phyloP scores from a whole-genome alignment of 345 rosid genomes.

The Lagerstroemia speciosa region DNA sequence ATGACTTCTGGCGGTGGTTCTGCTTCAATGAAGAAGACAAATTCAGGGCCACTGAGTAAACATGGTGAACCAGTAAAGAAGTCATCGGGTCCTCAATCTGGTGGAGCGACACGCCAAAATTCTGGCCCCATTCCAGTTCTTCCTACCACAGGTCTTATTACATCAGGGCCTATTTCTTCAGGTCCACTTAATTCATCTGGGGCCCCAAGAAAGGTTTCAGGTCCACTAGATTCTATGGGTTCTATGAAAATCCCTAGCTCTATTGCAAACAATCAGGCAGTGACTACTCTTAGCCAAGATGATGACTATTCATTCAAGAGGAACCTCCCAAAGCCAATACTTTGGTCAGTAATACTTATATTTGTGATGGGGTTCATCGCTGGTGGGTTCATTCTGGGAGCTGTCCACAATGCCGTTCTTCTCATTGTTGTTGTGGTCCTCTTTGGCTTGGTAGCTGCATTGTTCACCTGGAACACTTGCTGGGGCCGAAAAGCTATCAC shows the following conservation, averaged over 20 bases:
- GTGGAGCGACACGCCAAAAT: conserved; percentile 86
- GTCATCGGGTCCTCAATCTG: conserved; percentile 91
- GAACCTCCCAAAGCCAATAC: conserved; percentile 64
- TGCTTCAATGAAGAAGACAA: conserved; percentile 78
- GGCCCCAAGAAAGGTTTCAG: conserved; percentile 81
- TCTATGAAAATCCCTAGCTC: conserved; percentile 55
- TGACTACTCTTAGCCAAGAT: conserved; percentile 60
- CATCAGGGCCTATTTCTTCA: conserved; percentile 85
- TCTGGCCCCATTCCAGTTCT: conserved; percentile 89
- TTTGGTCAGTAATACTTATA: conserved; percentile 63
- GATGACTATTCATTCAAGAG: conserved; percentile 61
- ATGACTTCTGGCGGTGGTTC: conserved; percentile 59
- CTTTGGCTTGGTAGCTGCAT: conserved; percentile 47
- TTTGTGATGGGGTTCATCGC: conserved; percentile 80
- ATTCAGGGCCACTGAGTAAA: conserved; percentile 83
- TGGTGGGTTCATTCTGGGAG: conserved; percentile 80
- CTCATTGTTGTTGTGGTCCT: conserved; percentile 66
- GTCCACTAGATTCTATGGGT: conserved; percentile 82
- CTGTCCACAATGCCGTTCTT: conserved; percentile 82
- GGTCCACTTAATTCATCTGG: conserved; percentile 82
- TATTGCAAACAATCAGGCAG: conserved; percentile 68
- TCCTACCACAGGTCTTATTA: conserved; percentile 88
- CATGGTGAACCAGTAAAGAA: conserved; percentile 89
- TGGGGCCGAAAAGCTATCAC: conserved; percentile 72
- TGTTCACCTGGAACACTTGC: conserved; percentile 79